Evolutionary conservation across 1,284 basidiomycete genomes (phyloP), one percentile per base, ranked within the genome.

Genomic region (Rhodotorula sp.): DNA sequence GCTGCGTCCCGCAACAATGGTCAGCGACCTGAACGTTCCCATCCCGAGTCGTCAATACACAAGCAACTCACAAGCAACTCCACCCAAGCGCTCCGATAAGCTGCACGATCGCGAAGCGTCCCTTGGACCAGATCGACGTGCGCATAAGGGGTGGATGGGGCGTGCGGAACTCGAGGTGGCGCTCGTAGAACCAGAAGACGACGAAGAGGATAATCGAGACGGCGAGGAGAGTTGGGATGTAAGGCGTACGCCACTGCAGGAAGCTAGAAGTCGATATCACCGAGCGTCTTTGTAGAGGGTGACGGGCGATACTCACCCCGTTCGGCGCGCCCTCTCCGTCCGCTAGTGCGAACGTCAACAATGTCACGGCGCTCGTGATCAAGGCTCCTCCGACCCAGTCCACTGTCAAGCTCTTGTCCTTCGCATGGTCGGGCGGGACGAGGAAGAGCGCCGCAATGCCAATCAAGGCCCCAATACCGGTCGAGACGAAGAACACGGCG

Each of bases 321-420:
- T 75, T 5, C 11, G 67, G 84, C 0, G 89, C 90, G 15, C 85
- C 81, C 55, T 86, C 85, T 2, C 89, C 91, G 76, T 91, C 87
- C 56, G 88, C 87, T 2, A 95, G 84, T 0, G 88, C 86, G 76
- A 94, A 94, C 18, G 90, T 85, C 71, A 95, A 83, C 4, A 94
- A 82, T 0, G 90, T 87, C 20, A 94, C 82, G 0, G 90, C 92
- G 0, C 83, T 78, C 0, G 90, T 92, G 56, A 91, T 84, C 44
- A 94, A 80, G 26, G 86, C 81, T 0, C 89, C 89, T 8, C 93
- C 92, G 28, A 91, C 76, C 89, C 90, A 94, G 77, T 96, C 92
- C 0, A 95, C 83, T 0, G 89, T 83, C 31, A 81, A 81, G 73
- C 90, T 88, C 0, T 57, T 53, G 50, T 64, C 67, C 50, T 62